Evolutionary conservation across 768 basidiomycete species (phyloP).

Genomic region (Tricholoma flavovirens): DNA sequence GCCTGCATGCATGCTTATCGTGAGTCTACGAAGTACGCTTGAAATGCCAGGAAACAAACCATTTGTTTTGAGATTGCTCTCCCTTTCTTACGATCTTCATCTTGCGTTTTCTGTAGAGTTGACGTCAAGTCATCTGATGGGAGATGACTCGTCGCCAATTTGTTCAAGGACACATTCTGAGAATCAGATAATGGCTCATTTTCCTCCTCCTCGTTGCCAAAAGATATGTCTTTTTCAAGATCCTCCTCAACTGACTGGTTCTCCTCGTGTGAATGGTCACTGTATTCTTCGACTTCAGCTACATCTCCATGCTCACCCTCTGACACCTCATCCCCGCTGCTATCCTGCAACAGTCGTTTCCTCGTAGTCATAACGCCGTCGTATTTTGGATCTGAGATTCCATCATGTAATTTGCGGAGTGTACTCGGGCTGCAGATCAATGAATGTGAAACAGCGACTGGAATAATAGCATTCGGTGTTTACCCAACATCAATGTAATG

Average conservation of each 20-base stretch:
- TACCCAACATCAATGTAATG: conserved; percentile 89
- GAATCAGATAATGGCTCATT: not conserved
- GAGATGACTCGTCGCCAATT: conserved; percentile 11
- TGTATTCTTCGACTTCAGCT: conserved; percentile 10
- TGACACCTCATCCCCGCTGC: conserved; percentile 40
- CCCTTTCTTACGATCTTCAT: conserved; percentile 76
- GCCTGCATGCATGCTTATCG: conserved; percentile 36
- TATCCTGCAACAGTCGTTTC: conserved; percentile 46
- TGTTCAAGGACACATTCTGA: not conserved
- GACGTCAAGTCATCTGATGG: conserved; percentile 40
- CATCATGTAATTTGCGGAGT: conserved; percentile 59
- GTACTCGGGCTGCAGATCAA: conserved; percentile 53
- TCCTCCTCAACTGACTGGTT: conserved; percentile 17
- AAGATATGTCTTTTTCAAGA: conserved; percentile 2
- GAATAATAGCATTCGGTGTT: conserved; percentile 15
- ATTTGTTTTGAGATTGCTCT: conserved; percentile 79
- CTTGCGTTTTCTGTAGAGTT: conserved; percentile 51
- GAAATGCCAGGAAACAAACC: conserved; percentile 37
- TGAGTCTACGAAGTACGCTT: not conserved
- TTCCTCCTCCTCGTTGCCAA: not conserved
- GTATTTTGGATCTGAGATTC: conserved; percentile 74
- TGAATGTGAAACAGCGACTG: not conserved
- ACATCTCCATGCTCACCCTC: conserved; percentile 23
- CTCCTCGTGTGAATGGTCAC: conserved; percentile 12
- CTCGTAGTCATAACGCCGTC: conserved; percentile 61